phyloP scores from a whole-genome alignment of 352 stramenopile genomes.

The Globisporangium spiculum region DNA sequence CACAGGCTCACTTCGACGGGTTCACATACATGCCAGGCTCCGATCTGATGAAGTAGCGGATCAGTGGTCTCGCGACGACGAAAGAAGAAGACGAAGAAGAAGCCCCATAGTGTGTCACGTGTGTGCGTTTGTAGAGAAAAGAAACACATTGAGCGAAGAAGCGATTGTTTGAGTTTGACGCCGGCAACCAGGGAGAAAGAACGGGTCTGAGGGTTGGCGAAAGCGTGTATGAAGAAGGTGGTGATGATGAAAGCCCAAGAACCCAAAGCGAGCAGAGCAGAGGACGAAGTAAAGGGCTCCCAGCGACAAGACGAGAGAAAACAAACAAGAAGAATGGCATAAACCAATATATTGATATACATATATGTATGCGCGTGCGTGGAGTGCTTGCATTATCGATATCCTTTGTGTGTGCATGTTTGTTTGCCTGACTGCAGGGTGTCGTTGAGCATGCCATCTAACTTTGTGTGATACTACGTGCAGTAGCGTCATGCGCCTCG shows the following conservation, averaged over 20 bases:
- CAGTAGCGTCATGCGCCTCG: neutral
- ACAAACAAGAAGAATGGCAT: constrained; percentile 2
- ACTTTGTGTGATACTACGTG: neutral
- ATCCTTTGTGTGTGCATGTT: neutral
- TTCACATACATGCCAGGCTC: constrained; percentile 91
- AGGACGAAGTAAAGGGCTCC: constrained; percentile 8
- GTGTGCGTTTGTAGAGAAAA: constrained; percentile 12
- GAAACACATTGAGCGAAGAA: neutral
- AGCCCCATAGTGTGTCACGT: neutral
- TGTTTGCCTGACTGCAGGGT: neutral
- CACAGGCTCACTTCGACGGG: constrained; percentile 89
- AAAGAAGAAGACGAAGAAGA: neutral
- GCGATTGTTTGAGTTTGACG: constrained; percentile 8
- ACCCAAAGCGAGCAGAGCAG: neutral
- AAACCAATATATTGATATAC: constrained; percentile 16
- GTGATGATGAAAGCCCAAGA: constrained; percentile 7
- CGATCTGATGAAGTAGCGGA: constrained; percentile 36
- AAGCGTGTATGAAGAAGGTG: constrained; percentile 9
- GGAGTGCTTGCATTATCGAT: neutral
- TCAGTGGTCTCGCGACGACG: neutral
- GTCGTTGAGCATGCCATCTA: neutral
- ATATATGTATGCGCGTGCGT: neutral
- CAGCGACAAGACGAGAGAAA: neutral
- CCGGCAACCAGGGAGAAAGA: neutral
- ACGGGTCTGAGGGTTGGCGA: neutral